These are phyloP conservation scores for Calonectria fujianensis DNA, from an alignment of 2,329 filamentous ascomycete genomes.

Conservation along the genomic window DNA sequence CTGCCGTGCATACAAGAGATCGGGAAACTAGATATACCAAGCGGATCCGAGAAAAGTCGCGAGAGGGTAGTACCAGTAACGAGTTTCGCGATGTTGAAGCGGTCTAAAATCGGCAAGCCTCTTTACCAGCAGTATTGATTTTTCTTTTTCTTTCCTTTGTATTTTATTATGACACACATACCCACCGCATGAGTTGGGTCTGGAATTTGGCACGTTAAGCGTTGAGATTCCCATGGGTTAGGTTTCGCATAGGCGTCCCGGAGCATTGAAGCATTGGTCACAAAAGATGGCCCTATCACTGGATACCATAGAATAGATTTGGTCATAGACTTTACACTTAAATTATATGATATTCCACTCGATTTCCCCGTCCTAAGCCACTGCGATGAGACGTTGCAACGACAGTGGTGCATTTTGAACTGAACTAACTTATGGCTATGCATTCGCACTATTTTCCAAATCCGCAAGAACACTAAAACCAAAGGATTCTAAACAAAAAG, in stretches of 20 bases:
- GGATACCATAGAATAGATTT: constrained; percentile 10
- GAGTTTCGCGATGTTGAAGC: constrained; percentile 50
- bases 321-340: neutral
- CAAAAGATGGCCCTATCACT: neutral
- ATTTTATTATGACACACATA: neutral
- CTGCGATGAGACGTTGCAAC: neutral
- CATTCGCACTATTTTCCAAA: neutral
- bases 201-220: neutral
- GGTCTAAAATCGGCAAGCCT: constrained; percentile 15
- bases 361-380: neutral
- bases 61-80: constrained; percentile 33
- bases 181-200: neutral
- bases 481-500: neutral
- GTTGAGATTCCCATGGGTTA: constrained; percentile 15
- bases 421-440: neutral
- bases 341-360: neutral
- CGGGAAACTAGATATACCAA: constrained; percentile 57
- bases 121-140: neutral
- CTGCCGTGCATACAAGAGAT: constrained; percentile 78
- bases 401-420: neutral
- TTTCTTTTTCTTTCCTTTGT: neutral
- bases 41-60: constrained; percentile 34
- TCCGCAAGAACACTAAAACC: neutral
- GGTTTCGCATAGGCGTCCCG: neutral
- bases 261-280: constrained; percentile 1